A percentile compares a stretch with the other conserved stretches of the same genome.
Evolutionary conservation across 495 filamentous ascomycete species (phyloP).

Genomic region (Lasiosphaeriaceae sp.): DNA sequence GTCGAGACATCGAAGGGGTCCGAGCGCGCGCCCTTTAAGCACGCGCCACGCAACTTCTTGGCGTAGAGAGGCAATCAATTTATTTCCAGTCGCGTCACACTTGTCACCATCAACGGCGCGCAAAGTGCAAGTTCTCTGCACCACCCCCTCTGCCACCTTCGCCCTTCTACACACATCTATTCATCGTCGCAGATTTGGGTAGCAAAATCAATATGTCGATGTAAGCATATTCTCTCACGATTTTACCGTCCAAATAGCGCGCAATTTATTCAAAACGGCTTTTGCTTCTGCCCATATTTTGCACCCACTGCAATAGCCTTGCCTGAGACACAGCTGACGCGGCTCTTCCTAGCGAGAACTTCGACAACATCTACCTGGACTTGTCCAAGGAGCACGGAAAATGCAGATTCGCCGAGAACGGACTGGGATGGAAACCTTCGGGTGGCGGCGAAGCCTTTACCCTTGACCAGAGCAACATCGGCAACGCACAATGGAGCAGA

Average conservation of each 20-base stretch:
- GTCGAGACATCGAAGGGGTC: too few species aligned
- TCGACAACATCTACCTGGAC: conserved; percentile 94
- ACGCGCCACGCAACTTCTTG: too few species aligned
- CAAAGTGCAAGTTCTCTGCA: neutral
- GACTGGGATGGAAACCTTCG: conserved; percentile 89
- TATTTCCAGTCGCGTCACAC: conserved; percentile 7
- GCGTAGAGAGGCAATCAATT: neutral
- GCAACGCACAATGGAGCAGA: conserved; percentile 88
- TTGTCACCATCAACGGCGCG: neutral
- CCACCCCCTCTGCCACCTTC: neutral
- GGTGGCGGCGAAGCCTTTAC: conserved; percentile 88
- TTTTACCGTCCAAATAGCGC: too few species aligned
- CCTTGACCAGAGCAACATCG: conserved; percentile 76
- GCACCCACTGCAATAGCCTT: neutral
- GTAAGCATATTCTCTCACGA: too few species aligned
- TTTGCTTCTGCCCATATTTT: neutral
- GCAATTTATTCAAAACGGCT: too few species aligned
- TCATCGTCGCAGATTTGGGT: neutral
- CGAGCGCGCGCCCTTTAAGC: too few species aligned
- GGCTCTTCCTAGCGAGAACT: conserved; percentile 61
- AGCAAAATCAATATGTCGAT: too few species aligned
- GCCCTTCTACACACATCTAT: neutral
- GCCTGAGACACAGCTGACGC: conserved; percentile 3
- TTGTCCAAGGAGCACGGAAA: conserved; percentile 85
- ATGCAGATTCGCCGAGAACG: conserved; percentile 88